A percentile compares a stretch with the other conserved stretches of the same genome.
phyloP scores from a whole-genome alignment of 352 stramenopile genomes.

The Achlya hypogyna region DNA sequence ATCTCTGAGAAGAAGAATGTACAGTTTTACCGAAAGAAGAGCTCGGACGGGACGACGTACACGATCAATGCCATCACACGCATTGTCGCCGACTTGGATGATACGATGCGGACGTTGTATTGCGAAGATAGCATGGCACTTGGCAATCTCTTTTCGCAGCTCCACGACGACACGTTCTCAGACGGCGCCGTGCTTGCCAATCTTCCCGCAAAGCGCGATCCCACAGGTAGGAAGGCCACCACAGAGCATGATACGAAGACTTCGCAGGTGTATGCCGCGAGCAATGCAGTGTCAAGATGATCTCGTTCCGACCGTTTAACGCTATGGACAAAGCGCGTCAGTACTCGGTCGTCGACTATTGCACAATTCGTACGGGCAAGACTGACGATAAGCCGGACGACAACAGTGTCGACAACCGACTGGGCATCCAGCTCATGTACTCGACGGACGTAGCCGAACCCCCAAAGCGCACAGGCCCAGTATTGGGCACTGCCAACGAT shows the following conservation, averaged over 20 bases:
- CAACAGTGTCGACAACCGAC: slow-evolving; percentile 9
- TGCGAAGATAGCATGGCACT: slow-evolving; percentile 12
- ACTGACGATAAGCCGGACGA: slow-evolving; percentile 7
- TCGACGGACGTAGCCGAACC: slow-evolving; percentile 14
- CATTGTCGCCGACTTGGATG: slow-evolving; percentile 17
- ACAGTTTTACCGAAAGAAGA: slow-evolving; percentile 19
- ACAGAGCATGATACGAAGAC: neutral
- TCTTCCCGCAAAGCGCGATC: slow-evolving; percentile 9
- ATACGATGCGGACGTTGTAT: slow-evolving; percentile 18
- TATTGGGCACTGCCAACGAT: neutral
- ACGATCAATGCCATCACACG: slow-evolving; percentile 20
- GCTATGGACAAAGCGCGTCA: slow-evolving; percentile 17
- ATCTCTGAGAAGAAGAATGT: slow-evolving; percentile 21
- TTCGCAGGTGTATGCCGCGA: slow-evolving; percentile 9
- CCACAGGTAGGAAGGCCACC: neutral
- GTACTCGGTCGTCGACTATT: slow-evolving; percentile 19
- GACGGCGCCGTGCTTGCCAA: slow-evolving; percentile 9
- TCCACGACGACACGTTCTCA: slow-evolving; percentile 14
- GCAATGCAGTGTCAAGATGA: slow-evolving; percentile 15
- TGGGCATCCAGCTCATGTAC: slow-evolving; percentile 20
- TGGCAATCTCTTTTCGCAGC: slow-evolving; percentile 10
- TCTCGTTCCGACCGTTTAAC: slow-evolving; percentile 18
- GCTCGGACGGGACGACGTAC: slow-evolving; percentile 17
- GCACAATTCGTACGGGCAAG: slow-evolving; percentile 18
- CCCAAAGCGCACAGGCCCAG: neutral